Base-by-base conservation (phyloP, 1,284 basidiomycete genomes). In the Malassezia sympodialis region DNA sequence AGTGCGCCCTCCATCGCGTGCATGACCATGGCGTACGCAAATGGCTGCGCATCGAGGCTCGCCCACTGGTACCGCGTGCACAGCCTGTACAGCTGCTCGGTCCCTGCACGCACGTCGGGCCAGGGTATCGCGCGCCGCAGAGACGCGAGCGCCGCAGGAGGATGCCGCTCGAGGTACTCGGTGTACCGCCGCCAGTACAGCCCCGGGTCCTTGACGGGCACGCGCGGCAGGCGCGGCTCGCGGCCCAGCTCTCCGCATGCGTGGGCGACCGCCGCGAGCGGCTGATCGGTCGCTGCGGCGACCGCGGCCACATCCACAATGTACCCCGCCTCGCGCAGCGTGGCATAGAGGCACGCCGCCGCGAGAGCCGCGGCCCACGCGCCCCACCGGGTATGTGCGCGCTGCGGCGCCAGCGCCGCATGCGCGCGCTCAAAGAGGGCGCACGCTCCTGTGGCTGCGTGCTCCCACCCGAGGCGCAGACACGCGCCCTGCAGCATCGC, bases 11-110 rank as follows among this genome's bases (percentile, higher is more conserved):
- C 44, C 26, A 52, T 19, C 14, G 49, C 55, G 15, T 57, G 55
- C 44, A 57, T 41, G 12, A 51, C 39, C 35, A 52, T 48, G n/a
- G 55, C 55, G 47, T 41, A 57, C 14, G 55, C 55, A 23, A 57
- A 31, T n/a, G 55, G 21, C 26, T 24, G 46, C 5, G 39, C 39
- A 15, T 57, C 49, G n/a, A 51, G 31, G 5, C 24, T 17, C 12
- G 50, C 19, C 17, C 40, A 24, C 14, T 47, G 37, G 32, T 52
- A 57, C 37, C 8, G 21, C 12, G 10, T 17, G 24, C 43, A 47
- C 19, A 37, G 11, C 14, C 11, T 23, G 31, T 26, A 40, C 24
- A 51, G 30, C 40, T 43, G 39, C 41, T 40, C 27, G 28, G 32
- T 35, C 3, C 21, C 7, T 10, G 21, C 24, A 11, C 24, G 34